Evolutionary conservation across 139 green algal genomes (phyloP), one percentile per base, ranked within the genome.

Genomic region (Chlamydomonas eustigma): DNA sequence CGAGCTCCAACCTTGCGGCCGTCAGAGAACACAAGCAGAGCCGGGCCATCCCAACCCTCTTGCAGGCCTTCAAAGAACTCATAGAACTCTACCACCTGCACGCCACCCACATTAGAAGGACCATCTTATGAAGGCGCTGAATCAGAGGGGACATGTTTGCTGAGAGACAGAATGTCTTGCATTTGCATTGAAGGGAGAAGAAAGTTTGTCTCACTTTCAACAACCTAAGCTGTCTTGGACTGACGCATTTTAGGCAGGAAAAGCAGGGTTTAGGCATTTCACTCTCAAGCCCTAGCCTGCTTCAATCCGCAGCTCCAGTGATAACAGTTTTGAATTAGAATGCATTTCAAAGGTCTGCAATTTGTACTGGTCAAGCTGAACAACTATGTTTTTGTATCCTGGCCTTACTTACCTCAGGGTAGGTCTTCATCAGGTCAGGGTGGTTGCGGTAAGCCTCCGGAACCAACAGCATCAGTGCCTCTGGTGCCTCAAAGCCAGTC

Each of bases 11-110:
- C 86, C 64, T 90, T 90, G 72, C 90, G 90, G 73, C 95, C 95
- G 74, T 98, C 95, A 36, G 81, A 92, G 87, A 99, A 99, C 32
- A 99, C 94, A 32, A 99, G 88, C 66, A 99, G 93, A 2, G 96
- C 96, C 38, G 96, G 96, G 36, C 96, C 96, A 76, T 99, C 96
- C 96, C 96, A 99, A 64, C 94, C 81, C 86, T 99, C 96, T 86
- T 99, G 97, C 78, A 98, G 88, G 38, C 95, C 95, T 84, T 97
- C 93, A 69, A 91, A 98, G 86, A 93, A 99, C 87, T 98, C 91
- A 76, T 98, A 97, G 52, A 97, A 96, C 81, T 93, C 88, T 0
- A 90, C 83, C 2, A 93, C 44, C 44, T 58, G 44, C 44, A 58
- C 44, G 81, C 31, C 39, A 34, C 6, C 6, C 69, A 75, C 39